A percentile compares a stretch with the other conserved stretches of the same genome.
These are phyloP conservation scores for Phalaenopsis aphrodite DNA, from an alignment of 106 monocot species.

Conservation along the genomic window DNA sequence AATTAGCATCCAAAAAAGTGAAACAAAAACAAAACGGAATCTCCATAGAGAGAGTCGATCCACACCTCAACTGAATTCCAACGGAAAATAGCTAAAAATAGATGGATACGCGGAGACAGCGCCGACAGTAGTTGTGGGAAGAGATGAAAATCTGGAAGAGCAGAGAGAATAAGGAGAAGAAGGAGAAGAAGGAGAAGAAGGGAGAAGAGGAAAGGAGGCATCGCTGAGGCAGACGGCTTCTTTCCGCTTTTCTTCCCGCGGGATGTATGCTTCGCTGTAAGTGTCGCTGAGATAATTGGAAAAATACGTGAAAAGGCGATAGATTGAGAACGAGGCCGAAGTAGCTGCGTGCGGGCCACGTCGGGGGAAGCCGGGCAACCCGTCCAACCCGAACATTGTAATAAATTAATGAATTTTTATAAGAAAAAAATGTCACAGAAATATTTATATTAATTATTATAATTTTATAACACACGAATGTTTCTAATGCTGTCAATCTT, in stretches of 20 bases:
- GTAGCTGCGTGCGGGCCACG: neutral
- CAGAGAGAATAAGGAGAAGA: neutral
- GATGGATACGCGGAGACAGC: neutral
- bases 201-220: slow-evolving; percentile 2
- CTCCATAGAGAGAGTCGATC: neutral
- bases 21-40: neutral
- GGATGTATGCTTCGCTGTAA: neutral
- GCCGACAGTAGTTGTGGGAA: neutral
- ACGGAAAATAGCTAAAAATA: slow-evolving; percentile 2
- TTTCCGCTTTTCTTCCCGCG: neutral
- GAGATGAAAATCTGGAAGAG: neutral
- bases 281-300: neutral
- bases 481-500: too few species aligned
- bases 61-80: slow-evolving; percentile 4
- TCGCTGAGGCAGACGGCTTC: neutral
- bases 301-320: neutral
- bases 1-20: neutral
- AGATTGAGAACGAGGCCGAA: neutral
- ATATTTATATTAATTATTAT: too few species aligned
- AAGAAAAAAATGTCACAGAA: too few species aligned
- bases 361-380: neutral
- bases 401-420: too few species aligned
- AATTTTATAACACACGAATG: too few species aligned
- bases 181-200: neutral
- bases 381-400: too few species aligned